Evolutionary conservation across 2,329 filamentous ascomycete species (phyloP), one percentile per base, ranked within the genome.

Genomic region (Triangularia verruculosa): DNA sequence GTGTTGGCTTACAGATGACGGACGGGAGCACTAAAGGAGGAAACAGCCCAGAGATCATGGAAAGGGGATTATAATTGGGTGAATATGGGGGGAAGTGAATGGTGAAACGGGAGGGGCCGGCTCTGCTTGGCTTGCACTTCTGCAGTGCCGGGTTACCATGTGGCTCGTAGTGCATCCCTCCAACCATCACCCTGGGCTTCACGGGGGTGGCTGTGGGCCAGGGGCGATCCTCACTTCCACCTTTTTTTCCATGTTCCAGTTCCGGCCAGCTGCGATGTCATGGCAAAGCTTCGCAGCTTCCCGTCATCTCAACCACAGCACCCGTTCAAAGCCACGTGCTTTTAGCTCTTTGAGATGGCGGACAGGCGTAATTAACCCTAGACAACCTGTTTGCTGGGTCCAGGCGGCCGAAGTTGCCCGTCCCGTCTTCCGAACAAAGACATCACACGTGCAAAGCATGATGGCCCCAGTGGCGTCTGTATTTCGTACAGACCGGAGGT

Each of bases 141-240:
- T 59, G 24, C 57, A 52, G 34, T 59, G 56, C 51, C 51, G 51
- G 51, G 51, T 25, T 15, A n/a, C 56, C 56, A 58, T 58, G 56
- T 58, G 56, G 32, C 39, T 32, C 32, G 34, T 30, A 51, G 27
- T 59, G 20, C 17, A 13, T 34, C 27, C 12, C 25, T 51, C 39
- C 34, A 51, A 47, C 34, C 51, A 27, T 39, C 2, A 15, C 57
- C 57, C 57, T 43, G 30, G 39, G 22, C 34, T 51, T 43, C n/a
- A 30, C 15, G 34, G 32, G 57, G 17, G 24, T 25, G 57, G 22
- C 15, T 30, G 57, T 59, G 57, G 57, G 25, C 47, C 57, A 43
- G 15, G 57, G 39, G 17, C 25, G 57, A 59, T 59, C 57, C n/a
- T 59, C 57, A 59, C 57, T 59, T 59, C 57, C 57, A 57, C 34